Evolutionary conservation across 192 early-diverging fungal genomes (phyloP).

Genomic region (Linnemannia exigua): DNA sequence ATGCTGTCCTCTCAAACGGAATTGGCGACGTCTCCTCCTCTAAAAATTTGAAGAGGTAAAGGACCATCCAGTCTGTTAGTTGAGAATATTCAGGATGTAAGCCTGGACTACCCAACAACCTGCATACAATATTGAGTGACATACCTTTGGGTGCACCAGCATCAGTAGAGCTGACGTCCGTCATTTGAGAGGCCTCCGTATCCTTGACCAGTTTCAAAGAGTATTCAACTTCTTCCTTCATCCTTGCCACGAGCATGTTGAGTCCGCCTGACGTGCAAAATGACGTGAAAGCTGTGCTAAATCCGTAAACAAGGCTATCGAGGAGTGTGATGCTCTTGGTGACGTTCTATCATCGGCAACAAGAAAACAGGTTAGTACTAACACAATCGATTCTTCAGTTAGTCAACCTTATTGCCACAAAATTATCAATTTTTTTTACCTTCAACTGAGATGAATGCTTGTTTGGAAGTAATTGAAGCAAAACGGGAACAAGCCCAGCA

Average conservation of each 20-base stretch:
- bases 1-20: slow-evolving; percentile 78
- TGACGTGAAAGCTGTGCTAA: slow-evolving; percentile 78
- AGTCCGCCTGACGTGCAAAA: slow-evolving; percentile 91
- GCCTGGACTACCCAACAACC: neutral
- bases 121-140: neutral
- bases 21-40: slow-evolving; percentile 57
- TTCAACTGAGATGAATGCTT: slow-evolving; percentile 70
- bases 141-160: slow-evolving; percentile 11
- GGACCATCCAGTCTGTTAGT: neutral
- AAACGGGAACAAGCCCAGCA: slow-evolving; percentile 88
- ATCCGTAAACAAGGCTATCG: slow-evolving; percentile 86
- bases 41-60: slow-evolving; percentile 36
- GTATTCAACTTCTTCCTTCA: slow-evolving; percentile 76
- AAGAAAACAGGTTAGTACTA: neutral
- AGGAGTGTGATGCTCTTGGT: slow-evolving; percentile 83
- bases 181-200: slow-evolving; percentile 55
- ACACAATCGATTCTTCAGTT: neutral
- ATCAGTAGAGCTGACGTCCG: slow-evolving; percentile 48
- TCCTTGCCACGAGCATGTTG: slow-evolving; percentile 80
- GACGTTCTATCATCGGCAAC: slow-evolving; percentile 58
- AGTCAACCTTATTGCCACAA: neutral
- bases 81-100: neutral
- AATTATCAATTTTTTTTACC: slow-evolving; percentile 38
- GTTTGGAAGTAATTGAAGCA: slow-evolving; percentile 81
- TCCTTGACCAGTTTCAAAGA: slow-evolving; percentile 56